Evolutionary conservation across 495 filamentous ascomycete species (phyloP).

Genomic region (Penicillium cosmopolitanum): DNA sequence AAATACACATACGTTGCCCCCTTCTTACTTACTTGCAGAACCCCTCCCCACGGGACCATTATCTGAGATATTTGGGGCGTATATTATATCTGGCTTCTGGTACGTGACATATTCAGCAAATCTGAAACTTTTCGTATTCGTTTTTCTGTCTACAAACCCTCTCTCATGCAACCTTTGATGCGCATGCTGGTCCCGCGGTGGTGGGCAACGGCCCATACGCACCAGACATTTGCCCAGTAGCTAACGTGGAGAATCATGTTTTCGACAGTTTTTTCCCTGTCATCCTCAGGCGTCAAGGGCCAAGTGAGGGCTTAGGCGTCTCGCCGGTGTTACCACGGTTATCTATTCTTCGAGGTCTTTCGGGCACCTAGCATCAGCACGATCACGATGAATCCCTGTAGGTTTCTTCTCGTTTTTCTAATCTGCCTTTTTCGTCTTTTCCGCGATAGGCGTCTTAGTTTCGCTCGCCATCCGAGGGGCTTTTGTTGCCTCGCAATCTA

Average conservation of each 20-base stretch:
- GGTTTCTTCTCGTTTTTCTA: conserved; percentile 16
- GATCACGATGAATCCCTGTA: conserved; percentile 36
- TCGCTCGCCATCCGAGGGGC: background rate
- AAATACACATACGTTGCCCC: background rate
- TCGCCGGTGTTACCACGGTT: conserved; percentile 26
- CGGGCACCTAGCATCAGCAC: conserved; percentile 26
- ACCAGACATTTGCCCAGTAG: conserved; percentile 10
- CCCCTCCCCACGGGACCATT: background rate
- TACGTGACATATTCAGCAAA: background rate
- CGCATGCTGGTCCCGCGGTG: background rate
- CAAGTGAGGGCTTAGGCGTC: conserved; percentile 20
- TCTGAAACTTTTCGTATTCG: background rate
- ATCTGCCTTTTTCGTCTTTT: conserved; percentile 5
- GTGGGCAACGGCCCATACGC: conserved; percentile 10
- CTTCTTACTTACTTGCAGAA: background rate
- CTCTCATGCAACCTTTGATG: background rate
- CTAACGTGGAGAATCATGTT: conserved; percentile 20
- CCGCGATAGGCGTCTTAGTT: conserved; percentile 10
- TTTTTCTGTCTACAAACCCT: background rate
- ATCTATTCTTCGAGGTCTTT: conserved; percentile 28
- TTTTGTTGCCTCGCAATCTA: conserved; percentile 12
- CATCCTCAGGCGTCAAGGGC: conserved; percentile 20
- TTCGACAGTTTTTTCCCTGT: conserved; percentile 21
- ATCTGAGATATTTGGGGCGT: background rate
- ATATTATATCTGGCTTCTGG: background rate